Conservation (phyloP, 441 rosid genomes). For the Gossypium trilobum region DNA sequence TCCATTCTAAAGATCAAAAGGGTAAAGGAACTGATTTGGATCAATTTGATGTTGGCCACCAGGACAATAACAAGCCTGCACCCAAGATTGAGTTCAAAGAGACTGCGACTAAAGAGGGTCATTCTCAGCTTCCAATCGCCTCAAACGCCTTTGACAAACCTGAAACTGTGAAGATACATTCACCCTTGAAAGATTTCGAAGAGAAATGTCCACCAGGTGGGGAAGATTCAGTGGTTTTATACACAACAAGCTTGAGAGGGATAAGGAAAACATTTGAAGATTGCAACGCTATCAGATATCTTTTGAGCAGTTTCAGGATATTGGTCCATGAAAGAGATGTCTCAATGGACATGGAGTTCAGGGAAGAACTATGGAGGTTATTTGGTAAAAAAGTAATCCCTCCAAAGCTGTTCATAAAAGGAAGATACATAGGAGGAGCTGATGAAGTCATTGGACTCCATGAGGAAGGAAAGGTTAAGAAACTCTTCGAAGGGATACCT, state of each 20-base stretch:
- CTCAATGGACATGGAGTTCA: slow-evolving; percentile 58
- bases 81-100: slow-evolving; percentile 17
- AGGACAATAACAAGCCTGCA: slow-evolving; percentile 10
- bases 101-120: slow-evolving; percentile 21
- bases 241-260: slow-evolving; percentile 71
- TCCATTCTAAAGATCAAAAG: slow-evolving; percentile 7
- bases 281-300: slow-evolving; percentile 48
- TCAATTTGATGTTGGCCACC: slow-evolving; percentile 3
- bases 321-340: slow-evolving; percentile 59
- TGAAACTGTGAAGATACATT: slow-evolving; percentile 5
- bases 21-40: slow-evolving; percentile 26
- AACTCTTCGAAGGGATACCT: slow-evolving; percentile 56
- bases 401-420: slow-evolving; percentile 70
- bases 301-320: slow-evolving; percentile 53
- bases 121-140: slow-evolving; percentile 23
- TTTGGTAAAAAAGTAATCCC: slow-evolving; percentile 51
- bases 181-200: slow-evolving; percentile 33
- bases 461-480: slow-evolving; percentile 72
- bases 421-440: slow-evolving; percentile 80
- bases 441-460: slow-evolving; percentile 63
- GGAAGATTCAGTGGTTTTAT: slow-evolving; percentile 49
- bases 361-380: slow-evolving; percentile 65
- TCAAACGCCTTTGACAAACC: not conserved
- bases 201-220: slow-evolving; percentile 66
- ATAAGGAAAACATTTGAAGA: slow-evolving; percentile 75